Evolutionary conservation across 495 filamentous ascomycete genomes (phyloP), one percentile per base, ranked within the genome.

Genomic region (Neurospora sp.): DNA sequence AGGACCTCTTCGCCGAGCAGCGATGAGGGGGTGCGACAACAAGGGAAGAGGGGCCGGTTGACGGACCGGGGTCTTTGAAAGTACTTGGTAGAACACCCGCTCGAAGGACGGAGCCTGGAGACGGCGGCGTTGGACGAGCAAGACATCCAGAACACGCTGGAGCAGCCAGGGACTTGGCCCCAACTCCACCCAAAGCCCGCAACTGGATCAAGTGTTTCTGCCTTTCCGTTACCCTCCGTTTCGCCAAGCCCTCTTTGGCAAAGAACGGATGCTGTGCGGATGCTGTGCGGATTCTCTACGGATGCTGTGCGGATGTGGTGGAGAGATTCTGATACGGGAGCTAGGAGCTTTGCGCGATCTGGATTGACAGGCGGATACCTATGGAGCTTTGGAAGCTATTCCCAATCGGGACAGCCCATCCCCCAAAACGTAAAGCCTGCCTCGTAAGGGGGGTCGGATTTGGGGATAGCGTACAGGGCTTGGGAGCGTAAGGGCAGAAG

Each of bases 21-120:
- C 37, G 72, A 48, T 71, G 46, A 59, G 74, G 75, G 73, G 69
- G 74, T 74, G 76, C 73, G 62, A 78, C 77, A 66, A 75, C 73
- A 76, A 75, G 48, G 54, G 54, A 66, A 66, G 54, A 66, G 54
- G 54, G 54, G 54, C 76, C 75, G 79, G 77, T 79, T 73, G 73
- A 73, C 72, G 72, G 77, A 75, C 71, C 72, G 39, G 73, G 77
- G 73, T 75, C 70, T 71, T 66, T 66, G 71, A 76, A 76, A 75
- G 77, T 79, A 73, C 78, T 73, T 72, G 40, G 44, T 31, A 73
- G 70, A 39, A 72, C 76, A 74, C 69, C 74, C 74, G 23, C 69
- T 27, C 69, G 38, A 39, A 11, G 20, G 27, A 42, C n/a, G 48
- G 20, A 27, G 48, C 48, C 48, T 27, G 46, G 46, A 62, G 27